Base-by-base conservation (phyloP, 305 asterid genomes). In the Fraxinus greggii region DNA sequence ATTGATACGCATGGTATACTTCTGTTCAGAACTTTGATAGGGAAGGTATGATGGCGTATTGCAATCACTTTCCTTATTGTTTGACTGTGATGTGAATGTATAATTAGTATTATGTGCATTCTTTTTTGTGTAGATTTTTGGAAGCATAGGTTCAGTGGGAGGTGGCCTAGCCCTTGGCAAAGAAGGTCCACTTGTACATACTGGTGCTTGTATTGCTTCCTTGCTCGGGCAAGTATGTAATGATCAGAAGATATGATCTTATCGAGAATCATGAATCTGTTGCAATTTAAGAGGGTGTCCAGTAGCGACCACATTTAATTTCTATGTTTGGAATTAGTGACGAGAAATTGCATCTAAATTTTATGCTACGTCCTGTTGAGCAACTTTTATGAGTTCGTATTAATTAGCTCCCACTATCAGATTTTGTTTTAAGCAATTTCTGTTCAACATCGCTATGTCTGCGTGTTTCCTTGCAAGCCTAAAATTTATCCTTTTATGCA, bases 151-250 rank as follows among this genome's bases (percentile, higher is more conserved):
- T 81, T 94, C 99, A 24, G 99, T 96, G 76, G 98, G 97, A 85
- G 99, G 98, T 86, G 99, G 99, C 84, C 84, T 96, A 78, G 99
- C 98, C 84, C 95, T 96, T 84, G 99, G 98, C 70, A 96, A 96
- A 93, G 99, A 96, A 93, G 99, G 99, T 36, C 99, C 98, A 4
- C 98, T 96, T 89, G 99, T 96, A 82, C 99, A 96, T 87, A 91
- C 90, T 81, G 98, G 99, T 85, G 98, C 98, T 81, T 94, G 98
- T 86, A 93, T 96, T 87, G 99, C 99, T 81, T 96, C 99, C n/a
- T 92, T 96, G 90, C 95, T 96, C 85, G 99, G 99, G 79, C 98
- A 94, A 88, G 98, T 93, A 91, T 17, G 4, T 83, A 51, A 19
- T 70, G 72, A 12, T 77, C 51, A 3, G 24, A 72, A 26, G 32